phyloP scores from a whole-genome alignment of 2,329 filamentous ascomycete species.

The Fusarium bactridioides region DNA sequence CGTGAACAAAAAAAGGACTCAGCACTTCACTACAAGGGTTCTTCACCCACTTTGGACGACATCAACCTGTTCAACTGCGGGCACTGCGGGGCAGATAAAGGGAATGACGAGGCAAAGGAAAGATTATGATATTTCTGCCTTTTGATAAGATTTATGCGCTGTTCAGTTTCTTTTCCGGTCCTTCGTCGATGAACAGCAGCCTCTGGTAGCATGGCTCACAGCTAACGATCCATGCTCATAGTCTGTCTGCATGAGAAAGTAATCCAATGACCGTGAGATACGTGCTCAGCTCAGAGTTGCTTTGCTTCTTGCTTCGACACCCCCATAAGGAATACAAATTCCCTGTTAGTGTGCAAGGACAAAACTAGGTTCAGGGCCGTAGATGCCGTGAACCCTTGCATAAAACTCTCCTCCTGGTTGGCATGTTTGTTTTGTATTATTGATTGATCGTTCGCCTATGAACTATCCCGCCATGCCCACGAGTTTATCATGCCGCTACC shows the following conservation, averaged over 20 bases:
- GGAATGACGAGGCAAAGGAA: not conserved
- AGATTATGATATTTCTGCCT: not conserved
- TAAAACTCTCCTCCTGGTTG: conserved; percentile 24
- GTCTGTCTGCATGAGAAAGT: conserved; percentile 8
- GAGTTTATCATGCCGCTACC: conserved; percentile 25
- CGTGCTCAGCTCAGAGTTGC: not conserved
- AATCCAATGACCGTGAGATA: conserved; percentile 14
- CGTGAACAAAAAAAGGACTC: conserved; percentile 5
- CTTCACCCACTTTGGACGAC: not conserved
- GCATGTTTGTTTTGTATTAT: conserved; percentile 10
- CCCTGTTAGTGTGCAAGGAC: not conserved
- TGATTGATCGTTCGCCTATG: not conserved
- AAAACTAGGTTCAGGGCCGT: conserved; percentile 14
- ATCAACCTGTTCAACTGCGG: conserved; percentile 10
- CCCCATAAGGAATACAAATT: conserved; percentile 1
- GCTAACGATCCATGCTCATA: not conserved
- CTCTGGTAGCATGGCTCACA: not conserved
- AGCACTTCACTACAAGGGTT: conserved; percentile 6
- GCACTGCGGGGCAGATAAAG: conserved; percentile 15
- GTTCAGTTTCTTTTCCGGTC: not conserved
- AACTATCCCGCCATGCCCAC: conserved; percentile 23
- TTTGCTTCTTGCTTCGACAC: conserved; percentile 9
- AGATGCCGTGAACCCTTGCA: conserved; percentile 26
- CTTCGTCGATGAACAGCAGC: not conserved
- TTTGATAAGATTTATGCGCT: conserved; percentile 13